Conservation (phyloP, 2,329 filamentous ascomycete species). For the Mycocentrospora acerina region DNA sequence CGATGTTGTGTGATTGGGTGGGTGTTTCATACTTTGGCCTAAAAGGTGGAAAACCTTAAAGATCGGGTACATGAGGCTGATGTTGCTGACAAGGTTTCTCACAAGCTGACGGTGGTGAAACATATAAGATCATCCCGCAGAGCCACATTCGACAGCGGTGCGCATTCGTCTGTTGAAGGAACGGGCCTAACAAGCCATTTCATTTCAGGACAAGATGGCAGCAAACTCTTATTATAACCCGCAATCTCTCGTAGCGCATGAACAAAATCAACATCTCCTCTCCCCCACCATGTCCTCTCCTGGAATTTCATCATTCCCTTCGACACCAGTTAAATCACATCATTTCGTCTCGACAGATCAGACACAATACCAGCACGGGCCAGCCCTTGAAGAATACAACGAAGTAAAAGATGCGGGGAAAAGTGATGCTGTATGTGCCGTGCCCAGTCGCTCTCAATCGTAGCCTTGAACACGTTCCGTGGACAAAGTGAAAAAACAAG, state of each 20-base stretch:
- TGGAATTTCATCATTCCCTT: slow-evolving; percentile 5
- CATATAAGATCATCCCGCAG: background rate
- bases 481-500: background rate
- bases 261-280: slow-evolving; percentile 17
- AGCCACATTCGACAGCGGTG: background rate
- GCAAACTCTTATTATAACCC: slow-evolving; percentile 15
- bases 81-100: background rate
- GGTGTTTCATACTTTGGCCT: background rate
- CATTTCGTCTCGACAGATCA: slow-evolving; percentile 11
- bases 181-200: slow-evolving; percentile 2
- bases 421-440: slow-evolving; percentile 22
- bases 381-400: slow-evolving; percentile 16
- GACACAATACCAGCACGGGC: slow-evolving; percentile 6
- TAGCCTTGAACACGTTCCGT: too few relatives aligned
- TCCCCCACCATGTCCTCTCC: slow-evolving; percentile 10
- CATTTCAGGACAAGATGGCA: slow-evolving; percentile 8
- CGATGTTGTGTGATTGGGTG: slow-evolving; percentile 1
- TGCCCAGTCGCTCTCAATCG: too few relatives aligned
- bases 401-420: slow-evolving; percentile 15
- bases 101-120: background rate
- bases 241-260: background rate
- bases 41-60: slow-evolving; percentile 6
- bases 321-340: slow-evolving; percentile 17
- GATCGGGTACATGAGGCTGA: background rate
- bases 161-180: slow-evolving; percentile 1